Evolutionary conservation across 345 rosid species (phyloP).

Genomic region (Passiflora organensis): DNA sequence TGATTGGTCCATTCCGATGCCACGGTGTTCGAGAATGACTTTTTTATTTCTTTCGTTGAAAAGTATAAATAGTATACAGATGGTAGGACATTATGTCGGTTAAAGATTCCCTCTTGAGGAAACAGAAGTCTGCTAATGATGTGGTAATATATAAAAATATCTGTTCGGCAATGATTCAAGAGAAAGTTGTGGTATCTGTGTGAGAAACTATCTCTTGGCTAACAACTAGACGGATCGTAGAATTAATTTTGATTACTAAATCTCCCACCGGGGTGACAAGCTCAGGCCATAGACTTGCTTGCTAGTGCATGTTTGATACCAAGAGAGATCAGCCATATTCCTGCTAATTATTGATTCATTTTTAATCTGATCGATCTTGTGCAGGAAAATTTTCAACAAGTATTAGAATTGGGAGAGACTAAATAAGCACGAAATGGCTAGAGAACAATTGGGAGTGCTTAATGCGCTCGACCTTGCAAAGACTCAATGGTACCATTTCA

Average conservation of each 20-base stretch:
- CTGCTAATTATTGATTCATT: too few relatives aligned
- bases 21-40: background rate
- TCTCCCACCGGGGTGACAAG: too few relatives aligned
- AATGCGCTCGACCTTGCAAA: slow-evolving; percentile 20
- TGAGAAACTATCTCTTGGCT: too few relatives aligned
- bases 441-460: slow-evolving; percentile 14
- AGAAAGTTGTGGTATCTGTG: too few relatives aligned
- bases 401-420: background rate
- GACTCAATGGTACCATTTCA: slow-evolving; percentile 24
- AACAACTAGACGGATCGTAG: too few relatives aligned
- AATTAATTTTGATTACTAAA: too few relatives aligned
- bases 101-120: too few relatives aligned
- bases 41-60: background rate
- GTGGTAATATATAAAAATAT: too few relatives aligned
- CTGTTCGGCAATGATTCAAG: too few relatives aligned
- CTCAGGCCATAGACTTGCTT: background rate
- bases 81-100: too few relatives aligned
- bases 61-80: background rate
- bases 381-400: background rate
- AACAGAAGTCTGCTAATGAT: too few relatives aligned
- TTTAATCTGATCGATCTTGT: too few relatives aligned
- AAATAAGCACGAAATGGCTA: slow-evolving; percentile 5
- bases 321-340: background rate
- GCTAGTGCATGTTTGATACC: background rate
- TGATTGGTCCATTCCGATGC: background rate